Percentiles rank a stretch among this genome's conserved stretches.
These are phyloP conservation scores for Erysiphe pulchra DNA, from an alignment of 2,329 filamentous ascomycete species.

Conservation along the genomic window DNA sequence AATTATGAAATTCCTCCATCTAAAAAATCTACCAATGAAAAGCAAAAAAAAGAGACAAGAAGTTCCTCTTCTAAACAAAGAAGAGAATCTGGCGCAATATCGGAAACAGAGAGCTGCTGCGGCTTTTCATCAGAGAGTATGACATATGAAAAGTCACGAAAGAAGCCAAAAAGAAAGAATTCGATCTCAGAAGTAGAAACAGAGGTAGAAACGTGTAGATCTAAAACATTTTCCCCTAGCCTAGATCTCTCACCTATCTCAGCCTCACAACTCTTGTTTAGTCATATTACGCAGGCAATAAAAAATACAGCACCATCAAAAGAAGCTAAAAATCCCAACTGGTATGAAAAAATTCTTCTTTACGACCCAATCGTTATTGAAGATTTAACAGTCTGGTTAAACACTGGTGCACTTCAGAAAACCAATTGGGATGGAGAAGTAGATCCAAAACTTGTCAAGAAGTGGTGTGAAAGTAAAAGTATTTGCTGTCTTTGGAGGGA, in stretches of 20 bases:
- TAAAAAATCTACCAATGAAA: background rate
- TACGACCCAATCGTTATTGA: conserved; percentile 81
- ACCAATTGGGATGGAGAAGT: conserved; percentile 42
- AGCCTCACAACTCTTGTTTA: conserved; percentile 17
- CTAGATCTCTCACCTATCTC: background rate
- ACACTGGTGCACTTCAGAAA: conserved; percentile 36
- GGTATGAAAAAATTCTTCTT: conserved; percentile 81
- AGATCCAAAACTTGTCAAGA: conserved; percentile 40
- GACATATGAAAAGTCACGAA: background rate
- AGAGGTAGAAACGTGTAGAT: background rate
- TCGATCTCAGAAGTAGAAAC: background rate
- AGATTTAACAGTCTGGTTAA: conserved; percentile 64
- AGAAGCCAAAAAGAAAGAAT: background rate
- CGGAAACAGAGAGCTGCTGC: background rate
- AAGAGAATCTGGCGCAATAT: background rate
- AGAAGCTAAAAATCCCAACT: conserved; percentile 32
- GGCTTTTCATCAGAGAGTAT: background rate
- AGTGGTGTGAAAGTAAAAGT: conserved; percentile 73
- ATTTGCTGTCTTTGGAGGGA: conserved; percentile 53
- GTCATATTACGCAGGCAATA: conserved; percentile 28
- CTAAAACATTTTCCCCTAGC: background rate
- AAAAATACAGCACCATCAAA: conserved; percentile 22
- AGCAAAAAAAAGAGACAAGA: background rate
- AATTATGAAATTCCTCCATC: conserved; percentile 1
- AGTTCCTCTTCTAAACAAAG: background rate